Evolutionary conservation across 768 basidiomycete genomes (phyloP), one percentile per base, ranked within the genome.

Genomic region (Lentinula guzmanii): DNA sequence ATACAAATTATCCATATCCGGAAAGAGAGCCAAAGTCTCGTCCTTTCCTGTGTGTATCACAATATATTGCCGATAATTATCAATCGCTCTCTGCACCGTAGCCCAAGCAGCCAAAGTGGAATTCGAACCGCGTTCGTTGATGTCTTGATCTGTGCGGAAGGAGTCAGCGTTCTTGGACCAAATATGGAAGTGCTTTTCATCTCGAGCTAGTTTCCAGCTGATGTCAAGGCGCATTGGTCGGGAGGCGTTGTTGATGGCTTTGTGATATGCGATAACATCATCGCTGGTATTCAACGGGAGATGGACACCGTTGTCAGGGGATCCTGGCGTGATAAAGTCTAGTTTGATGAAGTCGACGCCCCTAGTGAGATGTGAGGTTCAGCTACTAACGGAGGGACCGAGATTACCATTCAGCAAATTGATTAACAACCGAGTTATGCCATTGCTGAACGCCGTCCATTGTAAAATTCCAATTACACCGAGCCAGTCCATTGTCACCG

Each of bases 301-400:
- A 21, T 52, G 33, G 15, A 41, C 62, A 46, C 62, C 62, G 28
- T 63, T 54, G 42, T 63, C 52, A 0, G 58, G 58, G 9, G 58
- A 60, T n/a, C 62, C 62, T 34, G 62, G 62, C 9, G 62, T 63
- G 58, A 63, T 60, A 33, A 60, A 63, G 45, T 63, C 62, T 5
- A 63, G 62, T 34, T 63, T 63, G 50, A 63, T 60, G 41, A 59
- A 63, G 52, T 62, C 61, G 16, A 62, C 55, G 41, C 61, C 61
- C 60, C 60, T 61, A 37, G 21, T 13, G 7, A 15, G 10, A 46
- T 7, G 53, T 13, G 37, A 39, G 37, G 13, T 39, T 33, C 8
- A n/a, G 11, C 43, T 21, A 18, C 46, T 7, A 4, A 50, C 18
- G 41, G 39, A 28, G 28, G 28, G 28, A 28, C 28, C 28, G 37